A percentile compares a stretch with the other conserved stretches of the same genome.
Conservation (phyloP, 208 protist species). For the Balamuthia mandrillaris region DNA sequence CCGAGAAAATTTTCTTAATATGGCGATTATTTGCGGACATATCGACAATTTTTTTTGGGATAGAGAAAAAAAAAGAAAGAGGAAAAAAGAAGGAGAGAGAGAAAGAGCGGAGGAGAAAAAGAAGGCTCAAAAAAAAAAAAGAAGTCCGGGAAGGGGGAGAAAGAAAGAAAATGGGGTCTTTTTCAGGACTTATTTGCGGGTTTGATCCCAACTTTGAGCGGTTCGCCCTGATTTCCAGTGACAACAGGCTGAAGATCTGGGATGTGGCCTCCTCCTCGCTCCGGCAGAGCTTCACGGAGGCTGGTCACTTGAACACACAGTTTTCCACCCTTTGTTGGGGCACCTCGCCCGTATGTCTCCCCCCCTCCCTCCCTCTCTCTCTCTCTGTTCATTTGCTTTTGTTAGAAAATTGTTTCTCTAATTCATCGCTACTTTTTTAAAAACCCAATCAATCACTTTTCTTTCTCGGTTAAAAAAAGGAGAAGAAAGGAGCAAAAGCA, state of each 20-base stretch:
- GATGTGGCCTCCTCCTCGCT: neutral
- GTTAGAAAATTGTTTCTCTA: neutral
- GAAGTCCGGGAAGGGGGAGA: neutral
- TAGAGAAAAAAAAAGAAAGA: no score
- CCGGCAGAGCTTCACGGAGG: neutral
- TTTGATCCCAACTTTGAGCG: constrained; percentile 20
- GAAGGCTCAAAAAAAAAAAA: no score
- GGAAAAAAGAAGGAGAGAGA: no score
- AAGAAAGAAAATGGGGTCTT: neutral
- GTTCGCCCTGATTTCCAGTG: neutral
- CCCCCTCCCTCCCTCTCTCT: neutral
- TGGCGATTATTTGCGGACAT: no score
- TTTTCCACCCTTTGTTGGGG: constrained; percentile 8
- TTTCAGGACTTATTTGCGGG: neutral
- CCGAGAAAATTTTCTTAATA: no score
- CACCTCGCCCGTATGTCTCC: neutral
- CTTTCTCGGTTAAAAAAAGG: neutral
- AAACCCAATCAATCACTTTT: no score
- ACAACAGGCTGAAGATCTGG: constrained; percentile 5
- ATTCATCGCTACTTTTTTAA: neutral
- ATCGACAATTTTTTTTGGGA: no score
- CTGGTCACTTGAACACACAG: neutral
- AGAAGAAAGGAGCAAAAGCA: neutral
- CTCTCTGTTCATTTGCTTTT: neutral
- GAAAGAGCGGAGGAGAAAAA: no score